Percentiles rank a stretch among this genome's conserved stretches.
Conservation (phyloP, 2,329 filamentous ascomycete species). For the Fusarium drepaniforme region DNA sequence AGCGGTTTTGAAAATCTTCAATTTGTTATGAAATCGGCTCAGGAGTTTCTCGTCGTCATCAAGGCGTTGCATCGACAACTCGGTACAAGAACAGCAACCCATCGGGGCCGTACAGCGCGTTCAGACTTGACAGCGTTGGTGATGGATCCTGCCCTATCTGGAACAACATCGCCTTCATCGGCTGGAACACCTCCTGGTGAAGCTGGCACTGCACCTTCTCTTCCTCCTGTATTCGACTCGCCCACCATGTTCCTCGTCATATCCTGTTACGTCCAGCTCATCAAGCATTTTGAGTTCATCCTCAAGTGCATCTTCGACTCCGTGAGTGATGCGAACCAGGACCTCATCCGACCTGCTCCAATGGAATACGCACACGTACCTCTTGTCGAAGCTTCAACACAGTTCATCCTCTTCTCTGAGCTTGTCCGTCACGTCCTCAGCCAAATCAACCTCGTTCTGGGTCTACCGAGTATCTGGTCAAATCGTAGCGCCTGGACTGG, state of each 20-base stretch:
- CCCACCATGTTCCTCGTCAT: conserved; percentile 45
- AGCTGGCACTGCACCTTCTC: conserved; percentile 6
- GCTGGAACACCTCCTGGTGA: not conserved
- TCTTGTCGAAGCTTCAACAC: conserved; percentile 41
- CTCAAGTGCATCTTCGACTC: conserved; percentile 36
- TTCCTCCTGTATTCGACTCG: conserved; percentile 35
- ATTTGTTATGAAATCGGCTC: conserved; percentile 32
- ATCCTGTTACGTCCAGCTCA: conserved; percentile 46
- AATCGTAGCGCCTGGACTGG: conserved; percentile 43
- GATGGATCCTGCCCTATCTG: conserved; percentile 8
- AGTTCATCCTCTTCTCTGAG: conserved; percentile 46
- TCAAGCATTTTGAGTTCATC: conserved; percentile 42
- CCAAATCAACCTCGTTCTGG: conserved; percentile 45
- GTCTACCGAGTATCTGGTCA: conserved; percentile 40
- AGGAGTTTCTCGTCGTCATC: conserved; percentile 45
- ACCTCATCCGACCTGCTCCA: conserved; percentile 30
- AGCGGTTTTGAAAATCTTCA: conserved; percentile 40
- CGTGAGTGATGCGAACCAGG: conserved; percentile 18
- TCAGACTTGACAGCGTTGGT: conserved; percentile 17
- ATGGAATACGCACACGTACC: conserved; percentile 42
- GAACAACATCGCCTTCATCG: conserved; percentile 7
- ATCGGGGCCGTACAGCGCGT: conserved; percentile 9
- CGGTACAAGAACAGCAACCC: conserved; percentile 19
- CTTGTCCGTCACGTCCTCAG: conserved; percentile 40
- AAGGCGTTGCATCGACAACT: conserved; percentile 41